Base-by-base conservation (phyloP, 1,139 yeast species). In the Candida gigantensis region DNA sequence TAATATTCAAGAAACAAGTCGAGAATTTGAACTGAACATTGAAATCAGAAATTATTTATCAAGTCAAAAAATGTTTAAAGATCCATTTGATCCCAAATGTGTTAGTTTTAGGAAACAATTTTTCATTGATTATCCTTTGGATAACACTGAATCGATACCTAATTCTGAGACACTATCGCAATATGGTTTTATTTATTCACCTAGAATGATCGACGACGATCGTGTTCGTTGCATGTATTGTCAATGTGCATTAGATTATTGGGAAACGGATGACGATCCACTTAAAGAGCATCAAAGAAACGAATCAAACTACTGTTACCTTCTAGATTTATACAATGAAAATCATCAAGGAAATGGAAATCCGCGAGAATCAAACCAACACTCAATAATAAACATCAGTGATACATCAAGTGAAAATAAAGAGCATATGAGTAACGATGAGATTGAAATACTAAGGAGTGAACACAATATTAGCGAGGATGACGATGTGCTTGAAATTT, bases 181-280 rank as follows among this genome's bases (percentile, higher is more conserved):
- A 28, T 79, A 81, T 8, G 86, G 87, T 1, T 78, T 81, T 45
- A 69, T 70, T 36, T 76, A 68, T 45, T 57, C 72, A 10, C 76
- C 82, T 0, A 46, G 57, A 10, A 59, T 62, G 3, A 46, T 49
- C 2, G 67, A 59, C 16, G 86, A 81, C 45, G 95, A 85, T 52
- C 61, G 77, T n/a, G 85, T 79, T 0, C 68, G 74, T 9, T 87
- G 96, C 50, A 68, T 81, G 43, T 84, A 83, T 50, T 87, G 96
- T 57, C 81, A 76, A 6, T 64, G 80, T 13, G 68, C 81, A 1
- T 63, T 87, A 14, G 87, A 81, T 45, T 81, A 80, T 4, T 87
- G 95, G 95, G 87, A 78, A 44, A 57, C 61, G 1, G 67, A 66
- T 3, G 95, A 87, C 57, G 79, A 75, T 42, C 94, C 94, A 0